Conservation (phyloP, 371 early-diverging fungal species). For the Mucor lusitanicus region DNA sequence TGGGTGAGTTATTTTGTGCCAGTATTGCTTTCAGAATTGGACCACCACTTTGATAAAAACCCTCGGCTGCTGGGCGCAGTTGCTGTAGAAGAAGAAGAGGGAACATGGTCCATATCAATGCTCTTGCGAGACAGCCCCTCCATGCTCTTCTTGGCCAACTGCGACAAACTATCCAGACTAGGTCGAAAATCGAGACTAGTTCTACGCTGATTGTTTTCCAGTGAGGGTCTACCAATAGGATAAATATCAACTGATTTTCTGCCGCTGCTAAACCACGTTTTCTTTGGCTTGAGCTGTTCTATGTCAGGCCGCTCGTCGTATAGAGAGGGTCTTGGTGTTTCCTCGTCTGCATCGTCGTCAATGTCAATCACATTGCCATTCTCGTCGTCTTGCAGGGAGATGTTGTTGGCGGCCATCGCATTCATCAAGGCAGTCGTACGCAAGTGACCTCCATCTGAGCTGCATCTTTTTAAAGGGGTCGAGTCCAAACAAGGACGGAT, state of each 20-base stretch:
- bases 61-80: conserved; percentile 10
- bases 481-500: conserved; percentile 6
- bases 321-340: conserved; percentile 1
- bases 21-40: conserved; percentile 7
- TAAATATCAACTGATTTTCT: conserved; percentile 28
- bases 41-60: conserved; percentile 31
- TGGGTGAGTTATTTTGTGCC: neutral
- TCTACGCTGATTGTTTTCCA: conserved; percentile 15
- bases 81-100: neutral
- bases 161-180: conserved; percentile 30
- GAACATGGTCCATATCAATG: conserved; percentile 14
- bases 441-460: conserved; percentile 43
- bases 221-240: conserved; percentile 16
- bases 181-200: conserved; percentile 33
- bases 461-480: conserved; percentile 37
- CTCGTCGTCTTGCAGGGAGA: conserved; percentile 11
- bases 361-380: neutral
- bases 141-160: conserved; percentile 29
- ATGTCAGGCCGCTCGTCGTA: conserved; percentile 10
- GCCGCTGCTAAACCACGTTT: conserved; percentile 1
- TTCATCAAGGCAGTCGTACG: conserved; percentile 45
- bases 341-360: conserved; percentile 6
- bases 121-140: conserved; percentile 31
- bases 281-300: conserved; percentile 7
- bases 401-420: conserved; percentile 39